A percentile compares a stretch with the other conserved stretches of the same genome.
These are phyloP conservation scores for Hypoxylon sp. DNA, from an alignment of 2,329 filamentous ascomycete species.

Conservation along the genomic window DNA sequence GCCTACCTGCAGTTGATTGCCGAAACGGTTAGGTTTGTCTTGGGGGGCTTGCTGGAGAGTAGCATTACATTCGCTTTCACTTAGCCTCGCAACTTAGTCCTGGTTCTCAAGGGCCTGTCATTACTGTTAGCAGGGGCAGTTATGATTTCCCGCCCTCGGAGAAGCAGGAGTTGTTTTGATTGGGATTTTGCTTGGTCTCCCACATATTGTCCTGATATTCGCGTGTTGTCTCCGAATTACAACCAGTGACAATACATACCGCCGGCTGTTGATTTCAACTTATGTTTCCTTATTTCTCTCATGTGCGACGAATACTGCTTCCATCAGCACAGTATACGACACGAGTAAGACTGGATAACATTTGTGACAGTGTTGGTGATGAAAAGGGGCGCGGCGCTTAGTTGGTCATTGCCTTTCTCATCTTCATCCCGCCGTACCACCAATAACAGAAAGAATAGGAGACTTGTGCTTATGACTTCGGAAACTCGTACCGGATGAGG, in stretches of 20 bases:
- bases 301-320: neutral
- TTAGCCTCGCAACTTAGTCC: too few relatives aligned
- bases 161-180: neutral
- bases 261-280: neutral
- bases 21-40: slow-evolving; percentile 3
- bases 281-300: neutral
- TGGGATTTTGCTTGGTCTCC: neutral
- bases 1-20: slow-evolving; percentile 7
- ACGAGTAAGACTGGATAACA: too few relatives aligned
- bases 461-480: neutral
- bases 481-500: neutral
- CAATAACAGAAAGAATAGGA: neutral
- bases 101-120: neutral
- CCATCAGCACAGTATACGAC: too few relatives aligned
- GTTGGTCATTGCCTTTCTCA: neutral
- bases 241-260: slow-evolving; percentile 7
- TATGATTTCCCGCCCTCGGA: neutral
- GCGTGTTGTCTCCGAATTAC: neutral
- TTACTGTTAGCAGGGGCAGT: slow-evolving; percentile 8
- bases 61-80: neutral
- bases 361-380: neutral
- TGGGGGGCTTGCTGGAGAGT: neutral
- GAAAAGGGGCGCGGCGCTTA: neutral
- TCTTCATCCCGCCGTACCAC: neutral
- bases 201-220: neutral